Conservation (phyloP, 2,329 filamentous ascomycete genomes). For the Hypocrella siamensis region DNA sequence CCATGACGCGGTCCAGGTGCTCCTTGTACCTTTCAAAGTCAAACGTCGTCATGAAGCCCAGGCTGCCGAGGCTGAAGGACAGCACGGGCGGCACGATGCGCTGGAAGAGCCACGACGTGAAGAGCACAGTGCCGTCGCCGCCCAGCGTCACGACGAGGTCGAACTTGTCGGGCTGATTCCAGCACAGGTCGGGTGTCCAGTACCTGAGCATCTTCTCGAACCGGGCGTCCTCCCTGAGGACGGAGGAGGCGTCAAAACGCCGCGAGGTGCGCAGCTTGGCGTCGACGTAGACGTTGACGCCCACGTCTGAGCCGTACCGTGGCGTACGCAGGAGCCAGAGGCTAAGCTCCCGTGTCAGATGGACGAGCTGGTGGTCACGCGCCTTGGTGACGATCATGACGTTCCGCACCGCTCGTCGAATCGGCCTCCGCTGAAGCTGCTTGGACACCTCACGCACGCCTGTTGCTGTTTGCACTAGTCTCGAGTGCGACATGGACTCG, state of each 20-base stretch:
- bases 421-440: constrained; percentile 80
- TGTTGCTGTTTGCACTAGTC: constrained; percentile 87
- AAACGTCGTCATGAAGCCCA: constrained; percentile 81
- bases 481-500: constrained; percentile 83
- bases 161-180: constrained; percentile 85
- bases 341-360: constrained; percentile 73
- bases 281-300: constrained; percentile 96
- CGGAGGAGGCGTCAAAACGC: constrained; percentile 63
- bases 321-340: constrained; percentile 81
- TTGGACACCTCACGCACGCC: constrained; percentile 91
- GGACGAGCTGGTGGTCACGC: constrained; percentile 82
- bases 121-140: constrained; percentile 75
- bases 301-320: constrained; percentile 76
- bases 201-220: constrained; percentile 79
- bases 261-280: constrained; percentile 79
- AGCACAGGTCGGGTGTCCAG: constrained; percentile 94
- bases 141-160: constrained; percentile 83
- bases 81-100: constrained; percentile 72
- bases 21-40: constrained; percentile 78
- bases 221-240: constrained; percentile 58
- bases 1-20: constrained; percentile 81
- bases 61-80: constrained; percentile 68
- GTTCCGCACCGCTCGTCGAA: constrained; percentile 80
- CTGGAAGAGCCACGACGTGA: constrained; percentile 87
- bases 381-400: constrained; percentile 99